Conservation (phyloP, 2,329 filamentous ascomycete genomes). For the Reticulascus tulasneorum region DNA sequence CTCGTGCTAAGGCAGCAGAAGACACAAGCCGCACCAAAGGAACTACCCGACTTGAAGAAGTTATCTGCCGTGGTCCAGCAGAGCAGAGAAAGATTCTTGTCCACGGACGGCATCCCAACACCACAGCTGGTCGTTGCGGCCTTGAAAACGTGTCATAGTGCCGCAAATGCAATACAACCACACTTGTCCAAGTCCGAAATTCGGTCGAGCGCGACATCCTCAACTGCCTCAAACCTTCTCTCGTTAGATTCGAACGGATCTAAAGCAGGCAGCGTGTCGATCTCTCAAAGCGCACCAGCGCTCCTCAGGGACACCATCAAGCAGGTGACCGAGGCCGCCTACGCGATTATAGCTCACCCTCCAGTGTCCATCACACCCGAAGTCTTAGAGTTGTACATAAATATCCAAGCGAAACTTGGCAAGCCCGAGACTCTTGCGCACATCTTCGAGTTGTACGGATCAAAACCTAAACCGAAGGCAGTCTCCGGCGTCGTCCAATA, state of each 20-base stretch:
- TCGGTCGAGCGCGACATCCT: slow-evolving; percentile 42
- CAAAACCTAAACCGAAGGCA: slow-evolving; percentile 69
- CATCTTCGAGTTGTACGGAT: slow-evolving; percentile 76
- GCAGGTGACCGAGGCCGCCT: slow-evolving; percentile 57
- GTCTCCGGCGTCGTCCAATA: slow-evolving; percentile 57
- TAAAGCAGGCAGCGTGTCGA: slow-evolving; percentile 11
- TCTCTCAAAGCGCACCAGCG: slow-evolving; percentile 7
- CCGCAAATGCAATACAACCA: slow-evolving; percentile 39
- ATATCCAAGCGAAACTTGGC: slow-evolving; percentile 68
- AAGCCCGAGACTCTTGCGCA: slow-evolving; percentile 73
- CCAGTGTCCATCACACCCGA: slow-evolving; percentile 75
- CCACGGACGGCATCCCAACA: slow-evolving; percentile 39
- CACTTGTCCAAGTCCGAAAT: slow-evolving; percentile 34
- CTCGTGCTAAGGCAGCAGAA: neutral
- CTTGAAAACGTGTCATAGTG: slow-evolving; percentile 40
- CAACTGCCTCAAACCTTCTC: slow-evolving; percentile 29
- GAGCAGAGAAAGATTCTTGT: slow-evolving; percentile 38
- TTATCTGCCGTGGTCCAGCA: slow-evolving; percentile 38
- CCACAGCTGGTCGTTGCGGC: slow-evolving; percentile 38
- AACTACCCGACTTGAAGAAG: slow-evolving; percentile 33
- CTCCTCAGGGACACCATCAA: slow-evolving; percentile 42
- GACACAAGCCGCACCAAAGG: slow-evolving; percentile 11
- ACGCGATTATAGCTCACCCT: slow-evolving; percentile 66
- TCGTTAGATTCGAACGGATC: slow-evolving; percentile 24
- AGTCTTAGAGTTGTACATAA: slow-evolving; percentile 70